phyloP scores from a whole-genome alignment of 257 asterid genomes.

The Penstemon eatonii region DNA sequence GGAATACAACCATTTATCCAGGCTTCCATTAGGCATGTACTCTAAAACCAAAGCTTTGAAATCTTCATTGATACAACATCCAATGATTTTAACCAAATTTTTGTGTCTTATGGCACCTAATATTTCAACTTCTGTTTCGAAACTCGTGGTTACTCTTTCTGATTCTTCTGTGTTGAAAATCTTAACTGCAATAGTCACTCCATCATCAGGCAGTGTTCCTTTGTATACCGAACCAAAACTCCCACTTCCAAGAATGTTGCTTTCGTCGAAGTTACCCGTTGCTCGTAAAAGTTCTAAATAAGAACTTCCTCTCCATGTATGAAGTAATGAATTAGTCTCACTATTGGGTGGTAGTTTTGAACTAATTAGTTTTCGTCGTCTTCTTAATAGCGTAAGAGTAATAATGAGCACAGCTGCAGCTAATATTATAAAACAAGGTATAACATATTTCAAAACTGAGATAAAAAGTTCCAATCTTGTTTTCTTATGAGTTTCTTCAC shows the following conservation, averaged over 20 bases:
- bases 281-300: slow-evolving; percentile 15
- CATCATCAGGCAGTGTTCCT: slow-evolving; percentile 2
- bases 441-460: not conserved
- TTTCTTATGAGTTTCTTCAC: not conserved
- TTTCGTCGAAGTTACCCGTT: not conserved
- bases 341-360: too few species aligned
- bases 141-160: slow-evolving; percentile 21
- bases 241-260: slow-evolving; percentile 21
- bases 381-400: not conserved
- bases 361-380: not conserved
- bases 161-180: slow-evolving; percentile 3
- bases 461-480: not conserved
- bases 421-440: not conserved
- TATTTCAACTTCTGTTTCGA: slow-evolving; percentile 19
- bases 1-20: slow-evolving; percentile 21
- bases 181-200: slow-evolving; percentile 7
- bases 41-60: slow-evolving; percentile 23
- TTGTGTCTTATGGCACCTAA: slow-evolving; percentile 12
- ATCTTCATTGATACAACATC: slow-evolving; percentile 11
- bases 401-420: not conserved
- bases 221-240: slow-evolving; percentile 25
- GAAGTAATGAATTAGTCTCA: too few species aligned
- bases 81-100: slow-evolving; percentile 8
- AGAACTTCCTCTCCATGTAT: not conserved
- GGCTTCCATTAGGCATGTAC: slow-evolving; percentile 21